Evolutionary conservation across 805 yeast species (phyloP).

Genomic region (Zygoascus biomembranicola): DNA sequence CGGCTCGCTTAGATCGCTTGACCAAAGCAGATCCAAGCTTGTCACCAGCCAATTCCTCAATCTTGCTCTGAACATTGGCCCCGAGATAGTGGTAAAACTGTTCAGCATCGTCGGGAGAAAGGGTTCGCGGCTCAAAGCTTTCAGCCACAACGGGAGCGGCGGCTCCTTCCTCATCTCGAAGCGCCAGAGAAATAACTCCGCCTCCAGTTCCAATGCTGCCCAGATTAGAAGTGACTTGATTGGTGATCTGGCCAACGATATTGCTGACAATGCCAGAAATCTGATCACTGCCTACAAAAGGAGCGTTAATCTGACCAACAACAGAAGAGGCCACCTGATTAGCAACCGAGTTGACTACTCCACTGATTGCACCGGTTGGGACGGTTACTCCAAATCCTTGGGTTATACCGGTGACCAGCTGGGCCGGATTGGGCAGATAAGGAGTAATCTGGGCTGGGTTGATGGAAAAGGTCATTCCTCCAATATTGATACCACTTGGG

Average conservation of each 20-base stretch:
- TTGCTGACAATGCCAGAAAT: background rate
- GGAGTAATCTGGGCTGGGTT: background rate
- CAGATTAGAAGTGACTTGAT: background rate
- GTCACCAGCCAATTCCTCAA: background rate
- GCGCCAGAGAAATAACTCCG: background rate
- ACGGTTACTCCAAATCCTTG: background rate
- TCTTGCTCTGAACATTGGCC: background rate
- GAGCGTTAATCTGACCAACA: background rate
- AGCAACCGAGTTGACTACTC: background rate
- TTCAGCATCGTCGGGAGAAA: background rate
- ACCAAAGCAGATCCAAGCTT: background rate
- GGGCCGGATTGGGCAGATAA: background rate
- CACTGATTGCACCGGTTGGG: background rate
- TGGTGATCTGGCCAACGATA: background rate
- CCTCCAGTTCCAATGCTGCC: background rate
- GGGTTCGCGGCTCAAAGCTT: background rate
- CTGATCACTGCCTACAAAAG: background rate
- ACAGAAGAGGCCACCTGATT: constrained; percentile 1
- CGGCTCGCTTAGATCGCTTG: background rate
- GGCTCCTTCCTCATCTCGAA: background rate
- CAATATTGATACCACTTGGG: background rate
- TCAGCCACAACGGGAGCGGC: background rate
- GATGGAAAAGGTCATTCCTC: background rate
- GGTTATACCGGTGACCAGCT: background rate
- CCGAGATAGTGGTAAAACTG: background rate